Evolutionary conservation across 2,329 filamentous ascomycete genomes (phyloP), one percentile per base, ranked within the genome.

Genomic region (Fusarium poae): DNA sequence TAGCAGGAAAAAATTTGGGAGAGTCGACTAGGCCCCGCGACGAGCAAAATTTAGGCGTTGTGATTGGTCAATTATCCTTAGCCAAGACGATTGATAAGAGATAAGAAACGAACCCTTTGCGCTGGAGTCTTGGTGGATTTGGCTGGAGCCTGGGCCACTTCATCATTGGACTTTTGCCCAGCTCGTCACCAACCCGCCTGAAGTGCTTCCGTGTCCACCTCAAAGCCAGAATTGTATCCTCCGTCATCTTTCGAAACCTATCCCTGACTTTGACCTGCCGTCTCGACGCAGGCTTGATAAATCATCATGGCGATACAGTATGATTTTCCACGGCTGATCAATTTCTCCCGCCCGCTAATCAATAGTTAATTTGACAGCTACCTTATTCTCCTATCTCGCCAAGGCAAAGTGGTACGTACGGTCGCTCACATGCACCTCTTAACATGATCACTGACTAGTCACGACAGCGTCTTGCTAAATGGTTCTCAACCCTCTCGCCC

Each of bases 401-500:
- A 99, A 86, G 96, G 96, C 85, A 99, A 99, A 91, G 96, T 99
- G 83, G 95, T 99, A 87, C 76, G 94, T 86, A 50, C 51, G 86
- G 49, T 45, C 42, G 32, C 48, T 65, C 43, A 45, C 53, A 57
- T 53, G 45, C 32, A 30, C 64, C 61, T 48, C 56, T 52, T 39
- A 65, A 48, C 27, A 43, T 20, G 51, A 44, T 48, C 37, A 60
- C 74, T 76, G 27, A 77, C 51, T 57, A 40, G 15, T 45, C 48
- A 71, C 62, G 69, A 58, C 82, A 99, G 96, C 94, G 96, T 78
- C 91, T 99, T 58, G 96, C 96, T 74, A 99, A 99, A 85, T 99
- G 96, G 96, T 99, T 99, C 83, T 97, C 94, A 57, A 99, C 96
- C 18, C 88, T 99, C 68, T 97, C 95, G 35, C 96, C 96, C 69